A percentile compares a stretch with the other conserved stretches of the same genome.
phyloP scores from a whole-genome alignment of 345 rosid species.

The Eucalyptus marginata region DNA sequence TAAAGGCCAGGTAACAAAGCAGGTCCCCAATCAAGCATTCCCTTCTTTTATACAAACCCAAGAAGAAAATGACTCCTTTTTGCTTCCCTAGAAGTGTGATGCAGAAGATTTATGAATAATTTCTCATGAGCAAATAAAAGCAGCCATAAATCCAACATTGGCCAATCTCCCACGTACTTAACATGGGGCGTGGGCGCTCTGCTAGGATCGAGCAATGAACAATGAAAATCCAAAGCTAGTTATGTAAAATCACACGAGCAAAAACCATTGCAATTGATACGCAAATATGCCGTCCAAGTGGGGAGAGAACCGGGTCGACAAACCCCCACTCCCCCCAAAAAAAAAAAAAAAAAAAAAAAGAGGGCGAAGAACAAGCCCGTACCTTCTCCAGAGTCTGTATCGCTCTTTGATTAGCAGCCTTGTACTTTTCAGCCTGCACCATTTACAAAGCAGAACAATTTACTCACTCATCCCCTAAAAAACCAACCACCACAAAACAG shows the following conservation, averaged over 20 bases:
- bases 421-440: slow-evolving; percentile 52
- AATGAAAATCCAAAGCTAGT: neutral
- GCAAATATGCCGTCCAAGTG: neutral
- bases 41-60: neutral
- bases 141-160: neutral
- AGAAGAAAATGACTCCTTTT: neutral
- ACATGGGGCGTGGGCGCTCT: neutral
- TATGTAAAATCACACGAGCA: neutral
- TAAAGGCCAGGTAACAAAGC: neutral
- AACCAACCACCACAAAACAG: neutral
- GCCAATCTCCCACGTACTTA: neutral
- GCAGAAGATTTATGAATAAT: neutral
- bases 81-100: neutral
- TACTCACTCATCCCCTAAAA: neutral
- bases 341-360: no score
- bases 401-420: slow-evolving; percentile 65
- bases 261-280: neutral
- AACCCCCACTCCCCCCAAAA: neutral
- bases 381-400: slow-evolving; percentile 77
- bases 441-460: neutral
- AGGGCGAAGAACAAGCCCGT: neutral
- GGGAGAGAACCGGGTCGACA: neutral
- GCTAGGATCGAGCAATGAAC: neutral
- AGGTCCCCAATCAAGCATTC: neutral
- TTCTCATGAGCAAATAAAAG: neutral